Evolutionary conservation across 2,329 filamentous ascomycete genomes (phyloP).

Genomic region (Furcasterigmium sp.): DNA sequence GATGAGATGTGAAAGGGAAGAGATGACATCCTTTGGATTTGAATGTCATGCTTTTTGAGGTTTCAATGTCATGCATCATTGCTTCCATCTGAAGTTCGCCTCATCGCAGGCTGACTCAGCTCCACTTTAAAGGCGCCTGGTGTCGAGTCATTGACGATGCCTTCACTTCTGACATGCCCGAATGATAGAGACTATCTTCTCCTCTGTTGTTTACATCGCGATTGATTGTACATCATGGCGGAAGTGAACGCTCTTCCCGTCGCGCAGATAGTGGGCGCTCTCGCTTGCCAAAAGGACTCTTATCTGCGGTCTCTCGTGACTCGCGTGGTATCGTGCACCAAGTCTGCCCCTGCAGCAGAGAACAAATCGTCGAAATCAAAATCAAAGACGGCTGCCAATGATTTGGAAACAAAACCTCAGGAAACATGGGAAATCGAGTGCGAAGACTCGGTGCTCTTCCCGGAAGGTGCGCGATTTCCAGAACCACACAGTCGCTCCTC

Average conservation of each 20-base stretch:
- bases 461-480: conserved; percentile 15
- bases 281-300: conserved; percentile 21
- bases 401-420: not conserved
- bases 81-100: too few species aligned
- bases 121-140: too few species aligned
- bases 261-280: conserved; percentile 16
- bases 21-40: too few species aligned
- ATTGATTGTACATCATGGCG: not conserved
- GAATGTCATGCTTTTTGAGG: too few species aligned
- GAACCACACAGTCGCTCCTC: not conserved
- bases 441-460: conserved; percentile 22
- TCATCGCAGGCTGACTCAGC: too few species aligned
- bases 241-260: not conserved
- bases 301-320: conserved; percentile 18
- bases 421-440: conserved; percentile 24
- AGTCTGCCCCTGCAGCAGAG: conserved; percentile 9
- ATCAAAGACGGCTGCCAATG: conserved; percentile 1
- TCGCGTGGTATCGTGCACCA: conserved; percentile 20
- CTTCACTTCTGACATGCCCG: too few species aligned
- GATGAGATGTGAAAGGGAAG: too few species aligned
- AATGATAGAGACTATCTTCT: too few species aligned
- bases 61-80: too few species aligned
- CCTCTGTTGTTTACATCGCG: too few species aligned
- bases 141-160: too few species aligned
- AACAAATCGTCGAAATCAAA: conserved; percentile 14